Conservation (phyloP, 2,329 filamentous ascomycete genomes). For the Talaromyces atroroseus region DNA sequence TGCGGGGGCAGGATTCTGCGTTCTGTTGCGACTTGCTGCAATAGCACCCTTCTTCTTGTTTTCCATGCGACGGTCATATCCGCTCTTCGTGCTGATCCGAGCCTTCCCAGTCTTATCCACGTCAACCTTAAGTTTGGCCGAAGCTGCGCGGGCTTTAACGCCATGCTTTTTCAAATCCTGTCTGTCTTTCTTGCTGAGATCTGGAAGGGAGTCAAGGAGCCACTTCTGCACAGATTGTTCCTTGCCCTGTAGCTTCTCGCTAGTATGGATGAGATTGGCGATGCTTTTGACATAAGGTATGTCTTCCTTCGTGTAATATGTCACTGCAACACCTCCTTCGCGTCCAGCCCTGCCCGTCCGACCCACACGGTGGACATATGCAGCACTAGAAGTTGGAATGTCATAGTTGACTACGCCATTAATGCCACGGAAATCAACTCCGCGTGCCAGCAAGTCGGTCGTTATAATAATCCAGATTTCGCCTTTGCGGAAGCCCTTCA, state of each 20-base stretch:
- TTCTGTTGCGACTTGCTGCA: constrained; percentile 32
- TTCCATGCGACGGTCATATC: constrained; percentile 43
- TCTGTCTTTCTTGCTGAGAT: constrained; percentile 75
- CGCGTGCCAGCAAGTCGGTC: constrained; percentile 85
- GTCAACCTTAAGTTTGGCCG: constrained; percentile 34
- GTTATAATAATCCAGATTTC: constrained; percentile 97
- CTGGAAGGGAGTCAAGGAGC: constrained; percentile 81
- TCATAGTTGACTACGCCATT: constrained; percentile 98
- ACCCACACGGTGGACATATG: constrained; percentile 89
- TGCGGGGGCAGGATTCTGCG: neutral
- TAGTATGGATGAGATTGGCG: constrained; percentile 83
- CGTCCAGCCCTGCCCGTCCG: constrained; percentile 84
- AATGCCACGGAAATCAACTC: constrained; percentile 89
- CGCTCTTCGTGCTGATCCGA: constrained; percentile 64
- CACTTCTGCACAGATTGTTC: constrained; percentile 67
- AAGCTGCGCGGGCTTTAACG: constrained; percentile 62
- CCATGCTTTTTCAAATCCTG: constrained; percentile 76
- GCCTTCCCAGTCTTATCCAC: constrained; percentile 45
- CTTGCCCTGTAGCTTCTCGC: constrained; percentile 61
- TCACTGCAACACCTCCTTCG: constrained; percentile 82
- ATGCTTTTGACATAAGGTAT: constrained; percentile 84
- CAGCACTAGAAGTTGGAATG: constrained; percentile 81
- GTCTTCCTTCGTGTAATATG: constrained; percentile 93
- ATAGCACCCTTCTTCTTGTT: constrained; percentile 44
- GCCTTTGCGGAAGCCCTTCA: constrained; percentile 83